Base-by-base conservation (phyloP, 805 yeast genomes). In the Candida anglica region DNA sequence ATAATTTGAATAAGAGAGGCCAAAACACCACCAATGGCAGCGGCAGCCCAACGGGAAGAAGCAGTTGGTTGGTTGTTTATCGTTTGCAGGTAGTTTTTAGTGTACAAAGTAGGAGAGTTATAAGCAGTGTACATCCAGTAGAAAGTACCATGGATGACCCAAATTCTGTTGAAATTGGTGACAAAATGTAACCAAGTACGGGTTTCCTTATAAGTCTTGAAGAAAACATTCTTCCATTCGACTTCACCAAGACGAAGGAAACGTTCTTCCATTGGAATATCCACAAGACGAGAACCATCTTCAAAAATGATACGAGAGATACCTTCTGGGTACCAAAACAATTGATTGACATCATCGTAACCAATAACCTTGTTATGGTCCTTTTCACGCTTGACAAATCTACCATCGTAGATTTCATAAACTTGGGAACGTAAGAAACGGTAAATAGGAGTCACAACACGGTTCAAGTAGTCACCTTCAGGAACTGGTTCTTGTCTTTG, bases 301-400 rank as follows among this genome's bases (percentile, higher is more conserved):
- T 84, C 93, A 52, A 91, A 77, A 32, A 82, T 76, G 50, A 93
- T 89, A 65, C 93, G 82, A 40, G 94, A 81, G 46, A 93, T 85
- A 74, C 98, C 99, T 68, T 94, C 98, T 30, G 98, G 97, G 66
- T 94, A 93, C 99, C 99, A 93, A 69, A 94, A 93, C 50, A 93
- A 75, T 73, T 93, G 99, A 65, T 93, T 93, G 41, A 93, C 95
- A 71, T 93, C 99, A 70, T 93, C 99, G 62, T 93, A 93, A 62
- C 98, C 94, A 52, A 85, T 75, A 43, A 85, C 69, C 45, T 78
- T 69, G 65, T 81, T 81, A 63, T 85, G 95, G 59, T 85, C 95
- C 56, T 69, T 79, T 69, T 85, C 93, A 67, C 95, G 81, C 61
- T 84, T 84, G 41, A 84, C 81, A 48, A 75, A 84, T 63, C 87